These are phyloP conservation scores for Zizania latifolia DNA, from an alignment of 176 grass and related monocot species.

Conservation along the genomic window DNA sequence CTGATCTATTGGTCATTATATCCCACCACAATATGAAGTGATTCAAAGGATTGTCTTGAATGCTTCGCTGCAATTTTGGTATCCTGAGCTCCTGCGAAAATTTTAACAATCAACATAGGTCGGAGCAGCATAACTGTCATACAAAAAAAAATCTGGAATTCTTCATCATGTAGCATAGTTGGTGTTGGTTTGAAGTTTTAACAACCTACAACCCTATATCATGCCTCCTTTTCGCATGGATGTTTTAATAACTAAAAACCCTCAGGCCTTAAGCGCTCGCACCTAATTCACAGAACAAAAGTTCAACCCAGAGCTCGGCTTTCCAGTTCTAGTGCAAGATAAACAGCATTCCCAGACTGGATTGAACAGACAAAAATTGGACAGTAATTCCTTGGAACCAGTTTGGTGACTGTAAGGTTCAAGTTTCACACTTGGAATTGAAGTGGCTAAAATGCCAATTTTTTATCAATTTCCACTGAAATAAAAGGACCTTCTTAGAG, in stretches of 20 bases:
- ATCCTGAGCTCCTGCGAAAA: neutral
- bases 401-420: neutral
- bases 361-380: neutral
- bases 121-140: neutral
- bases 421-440: neutral
- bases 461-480: neutral
- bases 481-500: neutral
- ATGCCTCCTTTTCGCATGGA: neutral
- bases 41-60: neutral
- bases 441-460: neutral
- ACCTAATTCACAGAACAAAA: neutral
- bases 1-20: neutral
- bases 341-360: neutral
- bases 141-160: neutral
- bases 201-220: neutral
- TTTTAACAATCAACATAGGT: neutral
- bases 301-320: neutral
- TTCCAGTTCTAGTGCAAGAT: neutral
- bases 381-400: neutral
- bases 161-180: neutral
- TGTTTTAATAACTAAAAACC: too few species aligned
- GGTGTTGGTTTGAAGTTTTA: neutral
- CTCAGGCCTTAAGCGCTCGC: neutral
- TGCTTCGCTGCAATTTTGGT: neutral
- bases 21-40: neutral